Percentiles rank a stretch among this genome's conserved stretches.
These are phyloP conservation scores for Colletotrichum musicola DNA, from an alignment of 2,329 filamentous ascomycete species.

Conservation along the genomic window DNA sequence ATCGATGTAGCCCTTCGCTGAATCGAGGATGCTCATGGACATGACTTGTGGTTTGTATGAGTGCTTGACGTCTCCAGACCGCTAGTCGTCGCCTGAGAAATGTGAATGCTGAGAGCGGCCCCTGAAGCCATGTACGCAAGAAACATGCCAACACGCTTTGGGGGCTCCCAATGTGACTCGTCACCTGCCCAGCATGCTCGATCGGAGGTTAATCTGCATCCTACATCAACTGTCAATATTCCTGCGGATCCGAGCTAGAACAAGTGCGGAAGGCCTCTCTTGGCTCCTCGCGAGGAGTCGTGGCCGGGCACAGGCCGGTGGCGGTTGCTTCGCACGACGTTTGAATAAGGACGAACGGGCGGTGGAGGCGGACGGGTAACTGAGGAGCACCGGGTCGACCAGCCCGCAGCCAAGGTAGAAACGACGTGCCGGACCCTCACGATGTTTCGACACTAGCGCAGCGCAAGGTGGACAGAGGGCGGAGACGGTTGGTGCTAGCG, in stretches of 20 bases:
- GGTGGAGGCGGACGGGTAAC: neutral
- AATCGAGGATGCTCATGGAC: too few species aligned
- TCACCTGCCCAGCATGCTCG: neutral
- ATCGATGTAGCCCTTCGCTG: too few species aligned
- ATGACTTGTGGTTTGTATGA: too few species aligned
- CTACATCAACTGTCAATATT: constrained; percentile 3
- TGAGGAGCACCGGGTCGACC: neutral
- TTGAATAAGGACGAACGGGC: neutral
- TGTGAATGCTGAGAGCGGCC: too few species aligned
- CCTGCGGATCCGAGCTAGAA: neutral
- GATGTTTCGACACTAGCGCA: constrained; percentile 19
- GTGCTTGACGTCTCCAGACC: too few species aligned
- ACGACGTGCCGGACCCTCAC: neutral
- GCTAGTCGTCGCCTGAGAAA: too few species aligned
- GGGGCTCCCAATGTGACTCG: neutral
- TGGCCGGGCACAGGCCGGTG: neutral
- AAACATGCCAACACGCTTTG: too few species aligned
- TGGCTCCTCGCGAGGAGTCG: neutral
- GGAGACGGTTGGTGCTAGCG: constrained; percentile 10
- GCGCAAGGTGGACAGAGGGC: neutral
- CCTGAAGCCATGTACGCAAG: too few species aligned
- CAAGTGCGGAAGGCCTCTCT: neutral
- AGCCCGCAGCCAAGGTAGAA: neutral
- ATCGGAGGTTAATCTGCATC: constrained; percentile 17
- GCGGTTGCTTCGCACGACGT: neutral